A percentile compares a stretch with the other conserved stretches of the same genome.
These are phyloP conservation scores for Leucaena leucocephala DNA, from an alignment of 306 rosid species.

Conservation along the genomic window DNA sequence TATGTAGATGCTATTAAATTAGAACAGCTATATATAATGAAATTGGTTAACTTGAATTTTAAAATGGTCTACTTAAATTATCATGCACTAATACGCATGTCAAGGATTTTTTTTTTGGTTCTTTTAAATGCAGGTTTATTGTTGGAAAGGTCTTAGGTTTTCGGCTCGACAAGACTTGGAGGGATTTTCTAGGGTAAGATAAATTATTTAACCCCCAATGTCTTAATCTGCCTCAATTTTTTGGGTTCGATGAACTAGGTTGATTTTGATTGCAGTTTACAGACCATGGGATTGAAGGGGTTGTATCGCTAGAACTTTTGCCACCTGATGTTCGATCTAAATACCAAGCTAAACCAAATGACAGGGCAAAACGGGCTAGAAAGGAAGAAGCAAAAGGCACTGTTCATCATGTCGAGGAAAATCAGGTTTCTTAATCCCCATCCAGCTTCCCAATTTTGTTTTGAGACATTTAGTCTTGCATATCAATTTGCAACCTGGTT, in stretches of 20 bases:
- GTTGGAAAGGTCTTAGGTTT: conserved; percentile 97
- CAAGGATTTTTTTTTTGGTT: not conserved
- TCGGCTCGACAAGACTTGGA: conserved; percentile 98
- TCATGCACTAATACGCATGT: not conserved
- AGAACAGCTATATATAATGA: not conserved
- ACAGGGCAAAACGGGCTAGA: conserved; percentile 79
- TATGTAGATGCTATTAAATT: not conserved
- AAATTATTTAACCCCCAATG: conserved; percentile 9
- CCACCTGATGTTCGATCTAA: conserved; percentile 80
- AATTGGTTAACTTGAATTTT: not conserved
- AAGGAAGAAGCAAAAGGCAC: conserved; percentile 79
- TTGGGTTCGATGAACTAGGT: not conserved
- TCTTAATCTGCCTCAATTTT: conserved; percentile 6
- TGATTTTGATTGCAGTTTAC: conserved; percentile 68
- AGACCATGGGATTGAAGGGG: conserved; percentile 89
- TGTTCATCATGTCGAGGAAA: conserved; percentile 72
- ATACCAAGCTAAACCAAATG: conserved; percentile 83
- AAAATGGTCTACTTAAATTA: not conserved
- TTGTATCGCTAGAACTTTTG: conserved; percentile 90
- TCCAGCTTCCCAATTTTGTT: conserved; percentile 30
- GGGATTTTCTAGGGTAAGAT: conserved; percentile 84
- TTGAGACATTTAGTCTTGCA: conserved; percentile 1
- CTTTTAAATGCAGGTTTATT: conserved; percentile 74
- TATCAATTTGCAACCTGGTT: not conserved
- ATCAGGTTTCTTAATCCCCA: conserved; percentile 62